Evolutionary conservation across 306 rosid genomes (phyloP).

Genomic region (Fagus crenata): DNA sequence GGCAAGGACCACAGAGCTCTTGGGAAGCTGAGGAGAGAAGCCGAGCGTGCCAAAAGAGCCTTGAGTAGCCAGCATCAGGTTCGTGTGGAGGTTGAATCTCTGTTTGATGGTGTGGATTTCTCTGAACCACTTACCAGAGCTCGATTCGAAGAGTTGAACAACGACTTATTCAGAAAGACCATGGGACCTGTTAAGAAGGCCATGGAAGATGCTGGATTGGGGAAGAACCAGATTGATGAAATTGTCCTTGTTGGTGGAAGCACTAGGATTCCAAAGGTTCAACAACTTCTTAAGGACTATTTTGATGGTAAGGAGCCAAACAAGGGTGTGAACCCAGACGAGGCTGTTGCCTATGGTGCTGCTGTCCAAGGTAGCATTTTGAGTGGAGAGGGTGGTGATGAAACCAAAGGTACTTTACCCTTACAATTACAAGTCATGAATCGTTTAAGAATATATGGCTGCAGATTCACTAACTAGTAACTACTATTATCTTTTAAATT

Average conservation of each 20-base stretch:
- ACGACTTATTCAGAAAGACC: slow-evolving; percentile 23
- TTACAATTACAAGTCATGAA: not conserved
- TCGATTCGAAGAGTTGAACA: slow-evolving; percentile 26
- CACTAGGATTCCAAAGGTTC: slow-evolving; percentile 29
- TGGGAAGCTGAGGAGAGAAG: too few relatives aligned
- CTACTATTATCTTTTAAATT: not conserved
- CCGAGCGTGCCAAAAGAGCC: too few relatives aligned
- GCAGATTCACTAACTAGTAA: not conserved
- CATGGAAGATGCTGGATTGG: slow-evolving; percentile 24
- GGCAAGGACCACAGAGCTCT: too few relatives aligned
- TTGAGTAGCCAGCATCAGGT: too few relatives aligned
- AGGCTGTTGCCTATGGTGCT: slow-evolving; percentile 33
- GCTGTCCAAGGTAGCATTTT: slow-evolving; percentile 24
- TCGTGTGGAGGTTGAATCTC: too few relatives aligned
- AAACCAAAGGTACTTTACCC: slow-evolving; percentile 21
- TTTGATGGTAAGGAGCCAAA: slow-evolving; percentile 28
- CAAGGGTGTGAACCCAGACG: slow-evolving; percentile 28
- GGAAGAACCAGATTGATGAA: slow-evolving; percentile 18
- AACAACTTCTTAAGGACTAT: slow-evolving; percentile 25
- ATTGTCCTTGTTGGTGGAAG: slow-evolving; percentile 31
- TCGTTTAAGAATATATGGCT: not conserved
- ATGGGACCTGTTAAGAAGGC: slow-evolving; percentile 28
- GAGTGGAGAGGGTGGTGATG: slow-evolving; percentile 21
- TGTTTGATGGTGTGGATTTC: slow-evolving; percentile 24
- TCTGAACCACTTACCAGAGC: slow-evolving; percentile 24